Base-by-base conservation (phyloP, 768 basidiomycete genomes). In the Pulveroboletus sp. region DNA sequence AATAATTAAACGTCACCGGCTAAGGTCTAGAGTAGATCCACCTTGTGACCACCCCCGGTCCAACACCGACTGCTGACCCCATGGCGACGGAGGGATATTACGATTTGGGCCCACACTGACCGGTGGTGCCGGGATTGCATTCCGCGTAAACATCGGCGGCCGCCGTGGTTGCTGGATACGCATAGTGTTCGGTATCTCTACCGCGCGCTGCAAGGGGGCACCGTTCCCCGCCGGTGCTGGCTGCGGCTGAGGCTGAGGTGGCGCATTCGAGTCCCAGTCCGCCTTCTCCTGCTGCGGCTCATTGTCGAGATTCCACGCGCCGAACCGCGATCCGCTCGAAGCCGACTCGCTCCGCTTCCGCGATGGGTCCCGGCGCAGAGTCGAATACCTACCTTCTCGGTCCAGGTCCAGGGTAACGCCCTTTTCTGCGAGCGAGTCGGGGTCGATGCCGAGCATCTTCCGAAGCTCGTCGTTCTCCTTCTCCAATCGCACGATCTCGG, bases 401-500 rank as follows among this genome's bases (percentile, higher is more conserved):
- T 62, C 67, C 48, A 71, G 55, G 47, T 83, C 81, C 26, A 81
- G 49, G 0, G 67, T 70, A 35, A 86, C 69, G 9, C 84, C 82
- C 38, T 73, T 75, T 37, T 75, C 76, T 2, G 68, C 68, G 45
- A 86, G 72, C 34, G 71, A 76, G 22, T 67, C 75, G 30, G 73
- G 66, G 66, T 89, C 86, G 52, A 98, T 92, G 16, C 80, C 82
- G 39, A 99, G 71, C 68, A 87, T 64, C 60, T 76, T 75, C 43
- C 95, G 76, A 43, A 99, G 71, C 48, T 82, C 77, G 37, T 80
- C 77, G 63, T 99, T 99, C 71, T 98, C 95, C 43, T 71, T 72
- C 65, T 86, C 85, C 36, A 99, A 71, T 42, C 93, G 78, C 10
- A 76, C 61, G 45, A 99, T 90, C 71, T 98, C 96, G 53, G 73